Evolutionary conservation across 805 yeast species (phyloP), one percentile per base, ranked within the genome.

Genomic region (Sugiyamaella qingdaonensis): DNA sequence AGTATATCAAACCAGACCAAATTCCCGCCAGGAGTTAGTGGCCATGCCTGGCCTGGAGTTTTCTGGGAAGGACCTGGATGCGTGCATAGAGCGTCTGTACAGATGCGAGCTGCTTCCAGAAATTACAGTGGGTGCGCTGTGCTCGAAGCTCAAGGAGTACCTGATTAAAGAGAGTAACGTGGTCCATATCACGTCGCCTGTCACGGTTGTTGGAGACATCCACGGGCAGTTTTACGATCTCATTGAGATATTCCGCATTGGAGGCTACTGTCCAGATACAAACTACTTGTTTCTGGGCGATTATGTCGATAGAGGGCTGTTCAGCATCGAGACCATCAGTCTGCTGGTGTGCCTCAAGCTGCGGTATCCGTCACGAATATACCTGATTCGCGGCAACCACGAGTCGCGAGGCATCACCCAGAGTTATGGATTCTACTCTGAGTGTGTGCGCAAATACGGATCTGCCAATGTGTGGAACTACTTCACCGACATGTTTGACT

Each of bases 181-280:
- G 35, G 88, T 92, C 48, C 86, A 88, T 43, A 75, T 94, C 7
- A 74, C 75, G 34, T 80, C 95, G 1, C 99, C 99, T 0, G 88
- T 94, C 10, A 89, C 98, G 0, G 88, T 94, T 7, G 97, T 94
- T 3, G 99, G 99, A 1, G 99, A 94, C 66, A 92, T 94, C 45
- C 99, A 94, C 64, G 99, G 98, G 8, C 99, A 94, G 69, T 94
- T 88, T 65, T 95, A 91, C 67, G 99, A 94, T 67, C 73, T 94
- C 51, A 69, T 94, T 31, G 99, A 94, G 68, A 89, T 94, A 33
- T 94, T 94, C 71, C 82, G 85, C 55, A 94, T 92, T 36, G 98
- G 97, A 0, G 99, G 98, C 0, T 79, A 81, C 48, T 86, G 95
- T 2, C 98, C 99, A 0, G 86, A 86, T 63, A 94, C 98, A 1